Evolutionary conservation across 2,329 filamentous ascomycete species (phyloP).

Genomic region (Aspergillus jensenii): DNA sequence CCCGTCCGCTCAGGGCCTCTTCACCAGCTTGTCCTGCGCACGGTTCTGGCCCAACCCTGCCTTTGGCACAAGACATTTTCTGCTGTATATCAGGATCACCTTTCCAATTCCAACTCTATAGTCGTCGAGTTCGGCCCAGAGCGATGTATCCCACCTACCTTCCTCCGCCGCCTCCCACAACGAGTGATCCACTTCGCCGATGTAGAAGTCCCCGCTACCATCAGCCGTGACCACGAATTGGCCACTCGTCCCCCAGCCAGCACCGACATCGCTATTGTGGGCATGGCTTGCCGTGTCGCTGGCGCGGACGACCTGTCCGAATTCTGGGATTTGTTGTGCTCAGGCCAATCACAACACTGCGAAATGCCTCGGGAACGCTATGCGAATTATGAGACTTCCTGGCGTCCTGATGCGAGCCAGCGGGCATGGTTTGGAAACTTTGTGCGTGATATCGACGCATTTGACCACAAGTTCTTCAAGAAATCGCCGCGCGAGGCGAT

Average conservation of each 20-base stretch:
- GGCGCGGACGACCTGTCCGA: conserved; percentile 28
- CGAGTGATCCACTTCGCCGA: conserved; percentile 18
- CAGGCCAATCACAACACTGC: conserved; percentile 21
- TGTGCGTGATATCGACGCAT: conserved; percentile 23
- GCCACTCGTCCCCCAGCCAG: conserved; percentile 6
- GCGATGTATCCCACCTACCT: conserved; percentile 17
- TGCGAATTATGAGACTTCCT: conserved; percentile 15
- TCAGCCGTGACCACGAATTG: conserved; percentile 4
- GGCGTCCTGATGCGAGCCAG: conserved; percentile 10
- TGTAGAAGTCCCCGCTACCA: background rate
- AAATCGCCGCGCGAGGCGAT: conserved; percentile 26
- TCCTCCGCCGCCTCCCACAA: conserved; percentile 8
- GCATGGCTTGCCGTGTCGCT: conserved; percentile 35
- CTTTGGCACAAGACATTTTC: conserved; percentile 17
- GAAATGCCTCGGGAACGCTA: conserved; percentile 21
- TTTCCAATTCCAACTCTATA: conserved; percentile 3
- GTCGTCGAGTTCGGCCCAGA: conserved; percentile 20
- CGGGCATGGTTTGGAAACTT: conserved; percentile 22
- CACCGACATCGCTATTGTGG: conserved; percentile 34
- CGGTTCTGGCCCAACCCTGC: conserved; percentile 14
- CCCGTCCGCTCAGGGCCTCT: background rate
- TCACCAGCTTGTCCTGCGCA: conserved; percentile 11
- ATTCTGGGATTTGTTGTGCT: conserved; percentile 34
- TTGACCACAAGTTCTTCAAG: conserved; percentile 35
- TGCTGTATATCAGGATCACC: conserved; percentile 2